phyloP scores from a whole-genome alignment of 1,139 yeast species.

The Zhuliangozyma blackwelliae region DNA sequence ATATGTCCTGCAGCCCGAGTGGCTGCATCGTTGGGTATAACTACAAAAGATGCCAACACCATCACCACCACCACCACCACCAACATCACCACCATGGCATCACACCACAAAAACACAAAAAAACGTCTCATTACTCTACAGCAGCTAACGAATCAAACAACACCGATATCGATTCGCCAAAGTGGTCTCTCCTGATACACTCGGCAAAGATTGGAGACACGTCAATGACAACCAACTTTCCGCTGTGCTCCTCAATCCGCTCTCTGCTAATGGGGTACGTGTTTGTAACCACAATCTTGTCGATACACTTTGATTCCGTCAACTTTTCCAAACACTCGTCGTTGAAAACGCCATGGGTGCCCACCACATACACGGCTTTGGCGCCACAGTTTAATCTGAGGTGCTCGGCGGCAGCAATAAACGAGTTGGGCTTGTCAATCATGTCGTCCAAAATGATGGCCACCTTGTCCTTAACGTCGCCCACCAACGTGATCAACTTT shows the following conservation, averaged over 20 bases:
- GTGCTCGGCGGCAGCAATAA: slow-evolving; percentile 97
- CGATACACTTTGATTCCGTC: slow-evolving; percentile 76
- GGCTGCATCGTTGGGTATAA: slow-evolving; percentile 53
- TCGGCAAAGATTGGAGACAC: slow-evolving; percentile 95
- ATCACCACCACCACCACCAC: too few relatives aligned
- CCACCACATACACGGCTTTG: slow-evolving; percentile 80
- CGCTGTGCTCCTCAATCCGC: slow-evolving; percentile 44
- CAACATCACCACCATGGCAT: neutral
- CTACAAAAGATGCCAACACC: too few relatives aligned
- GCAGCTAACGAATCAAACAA: slow-evolving; percentile 82
- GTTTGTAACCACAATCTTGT: slow-evolving; percentile 88
- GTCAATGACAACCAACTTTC: slow-evolving; percentile 81
- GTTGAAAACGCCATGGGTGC: slow-evolving; percentile 93
- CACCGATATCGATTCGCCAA: slow-evolving; percentile 93
- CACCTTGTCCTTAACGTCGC: slow-evolving; percentile 86
- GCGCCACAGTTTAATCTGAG: slow-evolving; percentile 95
- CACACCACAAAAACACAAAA: slow-evolving; percentile 3
- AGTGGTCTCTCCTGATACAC: slow-evolving; percentile 97
- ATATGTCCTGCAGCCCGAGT: slow-evolving; percentile 54
- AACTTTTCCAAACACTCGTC: slow-evolving; percentile 80
- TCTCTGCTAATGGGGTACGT: slow-evolving; percentile 83
- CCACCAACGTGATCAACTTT: slow-evolving; percentile 90
- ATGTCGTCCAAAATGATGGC: slow-evolving; percentile 95
- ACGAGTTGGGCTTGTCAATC: slow-evolving; percentile 92
- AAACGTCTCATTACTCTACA: slow-evolving; percentile 33